phyloP scores from a whole-genome alignment of 1,284 basidiomycete genomes.

The Cystodermella granulosa region DNA sequence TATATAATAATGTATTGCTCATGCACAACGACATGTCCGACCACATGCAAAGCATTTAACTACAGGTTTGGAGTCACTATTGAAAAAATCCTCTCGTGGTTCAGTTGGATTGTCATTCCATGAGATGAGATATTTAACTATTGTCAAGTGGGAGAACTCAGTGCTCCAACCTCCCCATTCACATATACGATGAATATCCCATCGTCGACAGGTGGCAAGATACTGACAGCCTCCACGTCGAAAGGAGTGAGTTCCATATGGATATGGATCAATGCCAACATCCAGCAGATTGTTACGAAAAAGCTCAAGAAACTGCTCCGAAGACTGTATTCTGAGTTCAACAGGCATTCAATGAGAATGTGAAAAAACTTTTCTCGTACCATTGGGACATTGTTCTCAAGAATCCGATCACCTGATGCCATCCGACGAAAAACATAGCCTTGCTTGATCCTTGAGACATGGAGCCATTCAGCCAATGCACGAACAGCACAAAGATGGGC shows the following conservation, averaged over 20 bases:
- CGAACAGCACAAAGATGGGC: conserved; percentile 21
- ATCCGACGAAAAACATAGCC: conserved; percentile 20
- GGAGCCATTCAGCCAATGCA: conserved; percentile 15
- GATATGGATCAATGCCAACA: conserved; percentile 23
- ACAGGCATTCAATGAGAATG: background rate
- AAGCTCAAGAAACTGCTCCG: conserved; percentile 29
- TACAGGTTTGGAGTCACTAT: conserved; percentile 20
- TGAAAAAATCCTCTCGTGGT: conserved; percentile 29
- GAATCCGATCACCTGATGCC: conserved; percentile 8
- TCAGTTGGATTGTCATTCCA: conserved; percentile 32
- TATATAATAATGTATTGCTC: conserved; percentile 7
- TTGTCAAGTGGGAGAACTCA: conserved; percentile 31
- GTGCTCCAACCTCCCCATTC: conserved; percentile 39
- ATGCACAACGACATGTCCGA: conserved; percentile 28
- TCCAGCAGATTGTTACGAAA: conserved; percentile 35
- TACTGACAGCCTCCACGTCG: conserved; percentile 29
- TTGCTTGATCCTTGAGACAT: conserved; percentile 4
- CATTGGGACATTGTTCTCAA: conserved; percentile 11
- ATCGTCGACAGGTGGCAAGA: conserved; percentile 14
- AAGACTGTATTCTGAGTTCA: conserved; percentile 18
- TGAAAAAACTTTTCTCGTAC: conserved; percentile 9
- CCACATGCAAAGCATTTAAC: conserved; percentile 29
- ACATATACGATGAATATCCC: conserved; percentile 29
- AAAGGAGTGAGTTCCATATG: conserved; percentile 33
- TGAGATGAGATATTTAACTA: conserved; percentile 37